phyloP scores from a whole-genome alignment of 1,284 basidiomycete genomes.

The Ustilago curta region DNA sequence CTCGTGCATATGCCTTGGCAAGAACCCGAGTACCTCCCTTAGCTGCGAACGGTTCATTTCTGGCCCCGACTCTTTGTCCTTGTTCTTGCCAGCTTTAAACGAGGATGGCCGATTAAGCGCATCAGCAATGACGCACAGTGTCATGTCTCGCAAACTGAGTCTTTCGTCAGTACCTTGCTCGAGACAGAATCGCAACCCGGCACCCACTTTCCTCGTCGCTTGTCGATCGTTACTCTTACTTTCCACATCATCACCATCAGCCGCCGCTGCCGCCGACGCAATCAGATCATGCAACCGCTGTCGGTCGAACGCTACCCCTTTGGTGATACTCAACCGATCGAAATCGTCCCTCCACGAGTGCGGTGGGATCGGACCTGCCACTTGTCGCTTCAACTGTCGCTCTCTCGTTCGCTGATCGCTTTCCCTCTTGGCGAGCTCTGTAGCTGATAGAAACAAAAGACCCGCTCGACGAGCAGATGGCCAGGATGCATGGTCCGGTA shows the following conservation, averaged over 20 bases:
- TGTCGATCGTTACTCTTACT: neutral
- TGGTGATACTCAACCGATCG: conserved; percentile 28
- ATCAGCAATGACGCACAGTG: conserved; percentile 40
- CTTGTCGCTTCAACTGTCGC: conserved; percentile 36
- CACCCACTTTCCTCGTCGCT: conserved; percentile 6
- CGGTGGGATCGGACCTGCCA: conserved; percentile 51
- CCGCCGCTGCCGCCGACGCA: too few species aligned
- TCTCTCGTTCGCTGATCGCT: conserved; percentile 22
- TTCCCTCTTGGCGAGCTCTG: conserved; percentile 29
- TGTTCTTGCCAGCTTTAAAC: neutral
- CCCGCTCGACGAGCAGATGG: conserved; percentile 35
- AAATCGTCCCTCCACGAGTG: conserved; percentile 49
- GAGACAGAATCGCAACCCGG: conserved; percentile 15
- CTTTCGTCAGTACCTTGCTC: neutral
- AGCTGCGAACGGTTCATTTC: conserved; percentile 10
- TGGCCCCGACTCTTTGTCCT: neutral
- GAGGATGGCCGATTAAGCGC: conserved; percentile 15
- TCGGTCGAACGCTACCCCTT: conserved; percentile 11
- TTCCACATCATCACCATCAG: neutral
- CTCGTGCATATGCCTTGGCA: conserved; percentile 32
- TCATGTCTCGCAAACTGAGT: conserved; percentile 27
- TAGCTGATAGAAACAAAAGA: conserved; percentile 32
- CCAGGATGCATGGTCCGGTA: neutral
- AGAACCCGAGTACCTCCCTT: conserved; percentile 24
- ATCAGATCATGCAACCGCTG: conserved; percentile 9